A percentile compares a stretch with the other conserved stretches of the same genome.
Conservation (phyloP, 1,284 basidiomycete genomes). For the Cryptococcus sp. region DNA sequence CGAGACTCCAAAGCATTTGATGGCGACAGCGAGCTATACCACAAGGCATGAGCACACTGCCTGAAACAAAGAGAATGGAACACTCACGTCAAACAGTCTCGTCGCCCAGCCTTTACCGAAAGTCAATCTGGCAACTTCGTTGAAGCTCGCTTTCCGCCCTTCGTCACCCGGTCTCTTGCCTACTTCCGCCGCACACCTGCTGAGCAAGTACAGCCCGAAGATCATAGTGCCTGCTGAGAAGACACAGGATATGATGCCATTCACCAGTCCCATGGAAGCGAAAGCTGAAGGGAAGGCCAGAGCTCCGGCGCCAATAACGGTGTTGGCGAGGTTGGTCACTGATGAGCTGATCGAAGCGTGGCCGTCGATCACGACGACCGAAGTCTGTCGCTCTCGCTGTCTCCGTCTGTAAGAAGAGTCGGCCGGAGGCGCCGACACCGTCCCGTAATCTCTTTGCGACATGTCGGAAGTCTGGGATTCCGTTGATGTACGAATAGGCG, state of each 20-base stretch:
- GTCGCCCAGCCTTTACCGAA: slow-evolving; percentile 60
- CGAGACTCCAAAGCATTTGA: slow-evolving; percentile 95
- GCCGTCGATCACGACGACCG: slow-evolving; percentile 13
- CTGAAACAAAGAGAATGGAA: background rate
- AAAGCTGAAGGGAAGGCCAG: slow-evolving; percentile 65
- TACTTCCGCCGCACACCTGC: slow-evolving; percentile 78
- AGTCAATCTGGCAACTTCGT: slow-evolving; percentile 79
- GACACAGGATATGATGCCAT: slow-evolving; percentile 84
- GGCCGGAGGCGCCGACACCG: slow-evolving; percentile 13
- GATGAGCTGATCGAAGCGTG: slow-evolving; percentile 36
- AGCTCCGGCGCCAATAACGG: slow-evolving; percentile 83
- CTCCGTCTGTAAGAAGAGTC: slow-evolving; percentile 5
- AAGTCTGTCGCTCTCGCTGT: background rate
- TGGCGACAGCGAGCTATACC: slow-evolving; percentile 84
- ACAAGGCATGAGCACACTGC: slow-evolving; percentile 24
- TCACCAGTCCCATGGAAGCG: slow-evolving; percentile 80
- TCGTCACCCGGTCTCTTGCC: slow-evolving; percentile 49
- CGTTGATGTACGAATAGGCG: background rate
- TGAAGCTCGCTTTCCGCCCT: slow-evolving; percentile 75
- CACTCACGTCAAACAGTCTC: slow-evolving; percentile 49
- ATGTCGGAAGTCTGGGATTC: slow-evolving; percentile 3
- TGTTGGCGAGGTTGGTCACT: slow-evolving; percentile 70
- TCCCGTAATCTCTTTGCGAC: slow-evolving; percentile 22
- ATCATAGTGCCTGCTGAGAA: slow-evolving; percentile 77
- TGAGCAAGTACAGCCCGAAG: slow-evolving; percentile 88